A percentile compares a stretch with the other conserved stretches of the same genome.
Conservation (phyloP, 345 rosid species). For the Salix dunnii region DNA sequence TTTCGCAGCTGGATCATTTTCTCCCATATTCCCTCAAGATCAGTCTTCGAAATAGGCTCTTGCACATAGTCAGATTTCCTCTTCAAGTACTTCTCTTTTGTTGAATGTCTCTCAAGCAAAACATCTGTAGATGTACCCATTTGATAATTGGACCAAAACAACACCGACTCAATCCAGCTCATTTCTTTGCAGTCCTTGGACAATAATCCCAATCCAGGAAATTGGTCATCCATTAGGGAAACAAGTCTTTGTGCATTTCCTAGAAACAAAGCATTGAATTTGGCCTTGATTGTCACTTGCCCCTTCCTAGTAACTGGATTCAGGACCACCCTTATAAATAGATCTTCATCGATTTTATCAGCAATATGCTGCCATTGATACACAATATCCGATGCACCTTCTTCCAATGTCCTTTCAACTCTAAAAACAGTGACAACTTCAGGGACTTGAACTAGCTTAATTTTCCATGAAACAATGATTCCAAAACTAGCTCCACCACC, state of each 20-base stretch:
- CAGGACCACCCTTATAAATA: constrained; percentile 6
- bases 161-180: constrained; percentile 14
- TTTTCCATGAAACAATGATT: constrained; percentile 4
- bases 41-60: constrained; percentile 37
- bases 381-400: constrained; percentile 7
- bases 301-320: not conserved
- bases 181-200: not conserved
- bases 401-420: constrained; percentile 8
- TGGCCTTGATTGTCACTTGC: not conserved
- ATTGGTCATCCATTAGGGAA: not conserved
- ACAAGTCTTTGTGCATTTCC: not conserved
- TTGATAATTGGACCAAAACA: constrained; percentile 23
- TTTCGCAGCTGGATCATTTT: constrained; percentile 17
- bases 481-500: constrained; percentile 15
- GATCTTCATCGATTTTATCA: not conserved
- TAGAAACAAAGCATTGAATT: constrained; percentile 3
- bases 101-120: constrained; percentile 2
- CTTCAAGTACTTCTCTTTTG: not conserved
- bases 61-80: constrained; percentile 59
- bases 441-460: not conserved
- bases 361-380: constrained; percentile 11
- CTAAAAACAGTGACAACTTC: constrained; percentile 1
- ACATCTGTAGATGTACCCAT: constrained; percentile 20
- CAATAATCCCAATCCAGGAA: constrained; percentile 1
- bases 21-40: constrained; percentile 30